Evolutionary conservation across 768 basidiomycete species (phyloP).

Genomic region (Psilocybe subaeruginosa): DNA sequence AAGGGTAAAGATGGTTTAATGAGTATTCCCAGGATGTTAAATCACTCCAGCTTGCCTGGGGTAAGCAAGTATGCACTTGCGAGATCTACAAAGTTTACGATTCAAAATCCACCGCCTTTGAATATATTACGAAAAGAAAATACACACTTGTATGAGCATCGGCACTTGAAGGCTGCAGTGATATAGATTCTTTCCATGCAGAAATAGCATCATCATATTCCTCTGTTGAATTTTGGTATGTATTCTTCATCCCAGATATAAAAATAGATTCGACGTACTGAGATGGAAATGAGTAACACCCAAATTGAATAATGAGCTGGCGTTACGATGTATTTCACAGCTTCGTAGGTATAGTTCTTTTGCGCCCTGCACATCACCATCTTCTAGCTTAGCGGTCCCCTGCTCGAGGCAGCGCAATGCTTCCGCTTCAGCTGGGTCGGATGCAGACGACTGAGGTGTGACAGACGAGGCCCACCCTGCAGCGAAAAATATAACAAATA

Average conservation of each 20-base stretch:
- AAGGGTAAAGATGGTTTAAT: constrained; percentile 22
- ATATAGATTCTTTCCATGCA: constrained; percentile 85
- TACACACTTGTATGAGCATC: constrained; percentile 86
- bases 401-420: constrained; percentile 80
- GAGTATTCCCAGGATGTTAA: neutral
- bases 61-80: constrained; percentile 91
- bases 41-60: constrained; percentile 32
- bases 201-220: constrained; percentile 86
- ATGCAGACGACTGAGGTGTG: constrained; percentile 79
- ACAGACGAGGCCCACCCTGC: constrained; percentile 82
- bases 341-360: constrained; percentile 79
- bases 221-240: constrained; percentile 50
- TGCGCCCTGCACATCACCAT: constrained; percentile 82
- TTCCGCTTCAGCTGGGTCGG: constrained; percentile 82
- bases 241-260: constrained; percentile 13
- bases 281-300: constrained; percentile 91
- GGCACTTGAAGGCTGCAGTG: constrained; percentile 79
- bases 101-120: neutral
- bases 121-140: constrained; percentile 15
- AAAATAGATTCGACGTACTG: constrained; percentile 47
- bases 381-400: constrained; percentile 83
- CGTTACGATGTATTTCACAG: constrained; percentile 76
- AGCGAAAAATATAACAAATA: constrained; percentile 3
- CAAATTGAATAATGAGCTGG: constrained; percentile 84
- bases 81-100: constrained; percentile 53